Base-by-base conservation (phyloP, 441 rosid genomes). In the Populus hybrid region DNA sequence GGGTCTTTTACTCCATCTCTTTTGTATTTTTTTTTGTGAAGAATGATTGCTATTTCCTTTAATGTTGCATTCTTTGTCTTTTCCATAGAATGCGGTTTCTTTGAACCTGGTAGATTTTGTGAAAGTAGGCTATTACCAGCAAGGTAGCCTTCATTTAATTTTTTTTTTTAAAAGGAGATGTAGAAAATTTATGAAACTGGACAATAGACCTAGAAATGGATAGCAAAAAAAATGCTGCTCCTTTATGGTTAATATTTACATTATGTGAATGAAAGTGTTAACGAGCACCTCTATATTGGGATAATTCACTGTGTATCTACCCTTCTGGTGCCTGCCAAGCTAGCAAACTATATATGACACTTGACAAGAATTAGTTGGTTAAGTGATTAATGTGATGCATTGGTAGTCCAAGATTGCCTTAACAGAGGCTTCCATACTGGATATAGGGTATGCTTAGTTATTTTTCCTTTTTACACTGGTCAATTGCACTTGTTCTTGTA, bases 1-100 rank as follows among this genome's bases (percentile, higher is more conserved):
- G 28, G 28, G 23, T 21, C 66, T n/a, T 59, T 21, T n/a, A 19
- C n/a, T n/a, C 26, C 65, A 9, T 59, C 65, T 59, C 64, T 59
- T n/a, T n/a, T 61, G 9, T 61, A 61, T 61, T 1, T 61, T 8
- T 9, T 21, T 21, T 61, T 32, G 34, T 5, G 14, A 61, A 21
- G 28, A 61, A 61, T 10, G 28, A 61, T 61, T 21, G 26, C 24
- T 46, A 24, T 71, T 36, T 67, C 32, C 36, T 30, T 40, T 10
- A 71, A 11, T 70, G 57, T 72, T 21, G n/a, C 74, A 63, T 77
- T n/a, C 21, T 5, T 65, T 63, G 46, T 36, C 19, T 76, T 69
- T 70, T 3, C n/a, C 28, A 16, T 63, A 9, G 26, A 69, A 32
- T 46, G 18, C 18, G 5, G 53, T 46, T 46, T 12, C 6, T 46